Base-by-base conservation (phyloP, 2,329 filamentous ascomycete species). In the Sporothrix inflata region DNA sequence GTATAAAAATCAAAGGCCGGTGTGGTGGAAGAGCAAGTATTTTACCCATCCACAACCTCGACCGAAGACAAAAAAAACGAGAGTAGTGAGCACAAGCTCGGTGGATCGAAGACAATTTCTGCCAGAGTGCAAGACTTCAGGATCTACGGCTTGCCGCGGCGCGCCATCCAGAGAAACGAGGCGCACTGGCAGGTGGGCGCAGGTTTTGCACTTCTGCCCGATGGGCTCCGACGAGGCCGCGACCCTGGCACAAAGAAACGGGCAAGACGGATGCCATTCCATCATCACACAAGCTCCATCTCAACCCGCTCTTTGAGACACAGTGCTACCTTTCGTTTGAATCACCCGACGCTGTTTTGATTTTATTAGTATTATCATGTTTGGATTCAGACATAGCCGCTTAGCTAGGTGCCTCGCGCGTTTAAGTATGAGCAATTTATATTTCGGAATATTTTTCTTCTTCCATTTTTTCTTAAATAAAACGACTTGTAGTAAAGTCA, bases 191-290 rank as follows among this genome's bases (percentile, higher is more conserved):
- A 19, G 40, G 24, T 53, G 47, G 42, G 66, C 49, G 45, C 40
- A 45, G 27, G 30, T 66, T 61, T 53, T 61, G 68, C 61, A 47
- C 14, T 51, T 53, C 27, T 55, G 47, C 66, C 66, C 47, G 49
- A 69, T 19, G 49, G 34, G 30, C 14, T 55, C 55, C 51, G 21
- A 45, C 21, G 21, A 45, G 66, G 49, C 49, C 38, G 30, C 16
- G 19, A 63, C 27, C 12, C 53, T 27, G 21, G n/a, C 38, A 47
- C 34, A 63, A 19, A 55, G 14, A 19, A 47, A 24, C 21, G 4
- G 45, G 24, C 42, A 63, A 65, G 42, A 55, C 71, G 71, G 57
- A 70, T 49, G 49, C 45, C 27, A 38, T 66, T 72, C 67, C 71
- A n/a, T 30, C 34, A 45, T 60, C 60, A 24, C 24, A 67, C 71